A percentile compares a stretch with the other conserved stretches of the same genome.
These are phyloP conservation scores for Nitzschia sp. DNA, from an alignment of 108 stramenopile genomes.

Conservation along the genomic window DNA sequence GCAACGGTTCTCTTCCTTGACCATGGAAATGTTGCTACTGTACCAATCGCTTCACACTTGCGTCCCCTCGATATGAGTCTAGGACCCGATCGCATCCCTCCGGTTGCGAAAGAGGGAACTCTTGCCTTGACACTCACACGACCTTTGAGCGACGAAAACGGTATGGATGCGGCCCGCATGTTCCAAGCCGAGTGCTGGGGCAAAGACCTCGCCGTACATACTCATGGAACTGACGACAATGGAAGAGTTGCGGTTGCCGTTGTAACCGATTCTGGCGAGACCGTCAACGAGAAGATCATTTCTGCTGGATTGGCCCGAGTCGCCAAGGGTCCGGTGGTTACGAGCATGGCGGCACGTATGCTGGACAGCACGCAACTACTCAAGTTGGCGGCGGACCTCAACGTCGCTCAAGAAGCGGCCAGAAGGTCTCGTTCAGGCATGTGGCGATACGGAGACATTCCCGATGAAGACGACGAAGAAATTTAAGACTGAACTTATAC, in stretches of 20 bases:
- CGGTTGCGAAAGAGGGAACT: constrained; percentile 81
- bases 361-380: constrained; percentile 48
- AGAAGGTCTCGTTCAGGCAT: constrained; percentile 78
- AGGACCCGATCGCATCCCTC: constrained; percentile 70
- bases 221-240: constrained; percentile 59
- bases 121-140: constrained; percentile 79
- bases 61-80: constrained; percentile 86
- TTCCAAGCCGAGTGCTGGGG: constrained; percentile 84
- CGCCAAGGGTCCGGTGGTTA: constrained; percentile 52
- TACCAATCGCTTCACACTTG: constrained; percentile 69
- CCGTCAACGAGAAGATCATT: constrained; percentile 77
- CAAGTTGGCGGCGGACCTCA: constrained; percentile 62
- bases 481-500: too few species aligned
- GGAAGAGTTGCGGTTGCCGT: constrained; percentile 70
- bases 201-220: constrained; percentile 63
- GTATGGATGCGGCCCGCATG: constrained; percentile 79
- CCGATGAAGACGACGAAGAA: constrained; percentile 88
- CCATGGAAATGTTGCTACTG: constrained; percentile 93
- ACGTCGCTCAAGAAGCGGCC: constrained; percentile 69
- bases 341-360: constrained; percentile 56
- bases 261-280: constrained; percentile 44
- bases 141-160: constrained; percentile 75
- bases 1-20: constrained; percentile 89
- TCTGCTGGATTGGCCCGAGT: constrained; percentile 72
- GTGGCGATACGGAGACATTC: constrained; percentile 92